Evolutionary conservation across 352 stramenopile species (phyloP).

Genomic region (Pythium pectinolyticum): DNA sequence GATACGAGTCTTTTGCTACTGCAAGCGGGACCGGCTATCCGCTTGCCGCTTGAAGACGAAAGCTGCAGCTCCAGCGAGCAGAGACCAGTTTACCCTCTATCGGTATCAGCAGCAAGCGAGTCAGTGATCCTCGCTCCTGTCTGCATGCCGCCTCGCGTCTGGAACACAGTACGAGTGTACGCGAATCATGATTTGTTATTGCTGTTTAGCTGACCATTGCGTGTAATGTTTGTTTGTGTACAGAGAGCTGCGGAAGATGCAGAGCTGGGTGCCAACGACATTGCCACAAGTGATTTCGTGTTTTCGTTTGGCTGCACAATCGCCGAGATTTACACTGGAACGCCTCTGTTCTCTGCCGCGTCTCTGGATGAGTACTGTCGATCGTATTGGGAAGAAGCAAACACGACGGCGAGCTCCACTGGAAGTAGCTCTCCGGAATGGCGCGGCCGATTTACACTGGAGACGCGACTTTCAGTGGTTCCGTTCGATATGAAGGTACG

Average conservation of each 20-base stretch:
- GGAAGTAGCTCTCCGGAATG: no score
- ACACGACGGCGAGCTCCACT: not conserved
- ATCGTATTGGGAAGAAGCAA: slow-evolving; percentile 8
- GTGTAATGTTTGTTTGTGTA: no score
- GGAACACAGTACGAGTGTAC: slow-evolving; percentile 16
- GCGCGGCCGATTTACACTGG: not conserved
- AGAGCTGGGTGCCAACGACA: not conserved
- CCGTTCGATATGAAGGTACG: slow-evolving; percentile 56
- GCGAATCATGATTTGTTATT: no score
- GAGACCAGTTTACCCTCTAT: no score
- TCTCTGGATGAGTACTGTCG: slow-evolving; percentile 46
- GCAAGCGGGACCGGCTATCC: slow-evolving; percentile 47
- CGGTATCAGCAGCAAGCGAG: not conserved
- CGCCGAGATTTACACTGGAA: slow-evolving; percentile 61
- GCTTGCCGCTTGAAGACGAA: slow-evolving; percentile 25
- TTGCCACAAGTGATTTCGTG: slow-evolving; percentile 31
- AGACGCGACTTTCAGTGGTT: slow-evolving; percentile 20
- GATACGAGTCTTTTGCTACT: slow-evolving; percentile 67
- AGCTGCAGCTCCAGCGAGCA: not conserved
- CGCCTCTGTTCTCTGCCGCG: slow-evolving; percentile 56
- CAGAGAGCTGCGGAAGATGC: not conserved
- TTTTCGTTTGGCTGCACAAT: slow-evolving; percentile 73
- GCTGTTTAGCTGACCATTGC: no score
- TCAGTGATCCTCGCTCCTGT: slow-evolving; percentile 10
- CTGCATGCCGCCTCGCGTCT: slow-evolving; percentile 7